These are phyloP conservation scores for Blastocystis hominis DNA, from an alignment of 352 stramenopile genomes.

Conservation along the genomic window DNA sequence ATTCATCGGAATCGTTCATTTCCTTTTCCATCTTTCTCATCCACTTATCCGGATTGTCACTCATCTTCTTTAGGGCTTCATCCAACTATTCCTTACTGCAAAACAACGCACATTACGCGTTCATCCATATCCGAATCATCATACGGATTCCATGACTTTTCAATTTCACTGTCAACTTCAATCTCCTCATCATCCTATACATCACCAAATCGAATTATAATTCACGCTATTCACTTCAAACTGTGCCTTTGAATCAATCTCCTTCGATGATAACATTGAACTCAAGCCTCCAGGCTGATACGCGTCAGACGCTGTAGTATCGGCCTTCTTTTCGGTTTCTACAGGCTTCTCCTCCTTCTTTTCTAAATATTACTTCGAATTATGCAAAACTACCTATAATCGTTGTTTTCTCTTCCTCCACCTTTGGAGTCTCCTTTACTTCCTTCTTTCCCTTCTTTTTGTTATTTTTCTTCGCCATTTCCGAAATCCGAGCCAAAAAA, in stretches of 20 bases:
- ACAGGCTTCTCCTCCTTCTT: not conserved
- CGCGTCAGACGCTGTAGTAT: not conserved
- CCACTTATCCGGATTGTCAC: conserved; percentile 54
- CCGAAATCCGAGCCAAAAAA: not conserved
- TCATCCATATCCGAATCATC: conserved; percentile 46
- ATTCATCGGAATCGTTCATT: conserved; percentile 1
- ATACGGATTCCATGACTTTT: conserved; percentile 46
- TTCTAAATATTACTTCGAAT: not conserved
- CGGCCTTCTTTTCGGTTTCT: not conserved
- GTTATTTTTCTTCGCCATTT: not conserved
- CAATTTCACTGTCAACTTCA: conserved; percentile 34
- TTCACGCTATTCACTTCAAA: conserved; percentile 18
- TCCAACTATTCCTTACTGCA: not conserved
- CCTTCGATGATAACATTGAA: conserved; percentile 1
- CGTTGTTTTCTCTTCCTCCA: not conserved
- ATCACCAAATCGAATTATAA: not conserved
- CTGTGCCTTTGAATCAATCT: conserved; percentile 25
- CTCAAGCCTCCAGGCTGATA: conserved; percentile 34
- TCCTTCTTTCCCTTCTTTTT: not conserved
- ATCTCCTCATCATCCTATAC: conserved; percentile 40
- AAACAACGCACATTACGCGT: not conserved
- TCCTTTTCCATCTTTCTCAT: conserved; percentile 41
- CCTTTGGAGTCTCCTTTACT: not conserved
- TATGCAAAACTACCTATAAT: not conserved
- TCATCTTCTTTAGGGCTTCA: conserved; percentile 21